Conservation (phyloP, 1,284 basidiomycete genomes). For the Pseudozyma sp. region DNA sequence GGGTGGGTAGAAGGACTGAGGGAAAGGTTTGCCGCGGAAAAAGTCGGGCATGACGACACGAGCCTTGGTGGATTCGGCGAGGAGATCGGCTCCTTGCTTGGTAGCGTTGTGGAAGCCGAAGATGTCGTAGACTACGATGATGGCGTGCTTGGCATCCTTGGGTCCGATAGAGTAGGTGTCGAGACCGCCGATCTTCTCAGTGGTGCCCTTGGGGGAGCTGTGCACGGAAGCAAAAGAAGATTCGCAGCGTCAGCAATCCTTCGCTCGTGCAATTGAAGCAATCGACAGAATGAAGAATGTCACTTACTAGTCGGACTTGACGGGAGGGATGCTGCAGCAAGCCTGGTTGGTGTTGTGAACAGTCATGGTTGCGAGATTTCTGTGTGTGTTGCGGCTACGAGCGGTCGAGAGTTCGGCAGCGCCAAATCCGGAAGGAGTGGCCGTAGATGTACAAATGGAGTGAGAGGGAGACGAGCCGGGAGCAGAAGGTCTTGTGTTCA, state of each 20-base stretch:
- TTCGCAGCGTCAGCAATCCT: background rate
- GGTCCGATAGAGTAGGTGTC: slow-evolving; percentile 65
- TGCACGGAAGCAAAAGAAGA: background rate
- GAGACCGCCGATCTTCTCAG: slow-evolving; percentile 54
- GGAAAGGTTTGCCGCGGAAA: slow-evolving; percentile 74
- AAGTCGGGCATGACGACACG: slow-evolving; percentile 77
- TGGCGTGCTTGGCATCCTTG: slow-evolving; percentile 72
- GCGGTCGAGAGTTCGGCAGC: background rate
- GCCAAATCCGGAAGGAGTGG: no score
- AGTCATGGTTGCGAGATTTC: slow-evolving; percentile 41
- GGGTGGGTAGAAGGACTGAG: slow-evolving; percentile 73
- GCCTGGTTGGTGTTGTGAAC: slow-evolving; percentile 64
- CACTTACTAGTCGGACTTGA: slow-evolving; percentile 70
- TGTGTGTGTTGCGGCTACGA: slow-evolving; percentile 15
- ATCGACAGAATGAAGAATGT: background rate
- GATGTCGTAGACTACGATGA: slow-evolving; percentile 76
- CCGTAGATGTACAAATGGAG: no score
- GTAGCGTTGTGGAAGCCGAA: slow-evolving; percentile 74
- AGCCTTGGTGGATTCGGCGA: slow-evolving; percentile 70
- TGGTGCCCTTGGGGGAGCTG: slow-evolving; percentile 70
- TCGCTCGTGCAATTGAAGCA: no score
- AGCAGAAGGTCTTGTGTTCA: no score
- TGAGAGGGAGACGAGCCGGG: no score
- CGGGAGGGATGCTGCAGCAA: slow-evolving; percentile 72
- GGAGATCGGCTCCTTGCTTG: slow-evolving; percentile 73